These are phyloP conservation scores for Saxophila tyrrhenica DNA, from an alignment of 495 filamentous ascomycete species.

Conservation along the genomic window DNA sequence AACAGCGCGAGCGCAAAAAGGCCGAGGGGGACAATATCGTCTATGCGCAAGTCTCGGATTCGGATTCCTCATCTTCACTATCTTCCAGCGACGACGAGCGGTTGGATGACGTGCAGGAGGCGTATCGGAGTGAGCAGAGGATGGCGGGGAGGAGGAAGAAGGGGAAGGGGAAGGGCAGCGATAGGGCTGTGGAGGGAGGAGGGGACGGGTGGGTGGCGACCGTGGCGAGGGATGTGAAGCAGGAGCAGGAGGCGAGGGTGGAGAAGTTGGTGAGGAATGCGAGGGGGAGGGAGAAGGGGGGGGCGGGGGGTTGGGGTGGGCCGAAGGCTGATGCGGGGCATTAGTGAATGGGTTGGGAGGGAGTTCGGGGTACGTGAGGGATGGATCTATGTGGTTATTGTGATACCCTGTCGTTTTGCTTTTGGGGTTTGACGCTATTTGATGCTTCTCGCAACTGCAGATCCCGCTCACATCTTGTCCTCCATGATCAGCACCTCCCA, in stretches of 20 bases:
- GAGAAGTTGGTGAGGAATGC: not conserved
- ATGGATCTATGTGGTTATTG: not conserved
- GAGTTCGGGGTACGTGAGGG: too few relatives aligned
- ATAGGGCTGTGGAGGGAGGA: not conserved
- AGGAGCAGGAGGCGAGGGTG: not conserved
- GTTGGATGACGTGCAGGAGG: not conserved
- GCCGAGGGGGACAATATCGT: conserved; percentile 46
- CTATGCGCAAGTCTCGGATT: conserved; percentile 46
- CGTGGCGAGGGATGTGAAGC: not conserved
- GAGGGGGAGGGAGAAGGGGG: not conserved
- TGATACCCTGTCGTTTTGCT: not conserved
- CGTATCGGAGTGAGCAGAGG: not conserved
- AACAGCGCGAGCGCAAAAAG: conserved; percentile 53
- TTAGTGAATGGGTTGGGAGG: not conserved
- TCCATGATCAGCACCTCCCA: too few relatives aligned
- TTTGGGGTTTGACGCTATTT: not conserved
- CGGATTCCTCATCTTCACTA: conserved; percentile 38
- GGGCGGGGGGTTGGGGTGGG: not conserved
- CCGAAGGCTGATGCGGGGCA: not conserved
- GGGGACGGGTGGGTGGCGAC: not conserved
- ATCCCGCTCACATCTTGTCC: too few relatives aligned
- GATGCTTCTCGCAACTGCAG: too few relatives aligned
- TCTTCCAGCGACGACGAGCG: conserved; percentile 27
- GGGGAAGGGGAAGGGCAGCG: not conserved
- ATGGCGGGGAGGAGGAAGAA: not conserved